Base-by-base conservation (phyloP, 2,329 filamentous ascomycete species). In the Akanthomyces muscarius region DNA sequence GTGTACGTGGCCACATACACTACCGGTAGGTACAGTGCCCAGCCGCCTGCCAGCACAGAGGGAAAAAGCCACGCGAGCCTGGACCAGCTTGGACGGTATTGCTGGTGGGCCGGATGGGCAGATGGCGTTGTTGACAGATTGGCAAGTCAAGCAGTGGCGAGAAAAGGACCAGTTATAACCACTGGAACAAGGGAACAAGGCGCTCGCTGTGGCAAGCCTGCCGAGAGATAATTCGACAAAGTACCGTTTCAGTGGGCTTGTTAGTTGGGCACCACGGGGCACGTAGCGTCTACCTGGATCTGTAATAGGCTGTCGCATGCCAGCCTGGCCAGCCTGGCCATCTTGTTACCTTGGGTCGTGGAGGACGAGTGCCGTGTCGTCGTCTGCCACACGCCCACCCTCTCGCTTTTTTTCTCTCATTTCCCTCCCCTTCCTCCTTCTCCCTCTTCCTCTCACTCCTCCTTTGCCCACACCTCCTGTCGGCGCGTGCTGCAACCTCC, bases 361-460 rank as follows among this genome's bases (percentile, higher is more conserved):
- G 33, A 47, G 44, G 4, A 41, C 38, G 38, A 41, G 38, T 41
- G 38, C 33, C 33, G 28, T 30, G 33, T 38, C 33, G 33, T 38
- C 33, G 33, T 38, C 33, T 38, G 33, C 6, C 33, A 38, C 38
- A 41, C 38, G 38, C 38, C 33, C 11, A 48, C 45, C 44, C 42
- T 59, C 42, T 59, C 56, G 47, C 14, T 25, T 55, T 30, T 44
- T 42, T 52, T 44, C 33, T 33, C 28, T 41, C 45, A 25, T 48
- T 33, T 61, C 66, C 64, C 64, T 67, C 61, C 63, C 59, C 64
- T 66, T 64, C 63, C 33, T 36, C 66, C 63, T 62, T 62, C 62
- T 62, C 47, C 51, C 67, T 66, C 64, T 66, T 73, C 72, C 70
- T 68, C 68, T 68, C 72, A 74, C 73, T 72, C 73, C 71, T 73